Evolutionary conservation across 148 eudicot genomes (phyloP).

Genomic region (Fagopyrum homotropicum): DNA sequence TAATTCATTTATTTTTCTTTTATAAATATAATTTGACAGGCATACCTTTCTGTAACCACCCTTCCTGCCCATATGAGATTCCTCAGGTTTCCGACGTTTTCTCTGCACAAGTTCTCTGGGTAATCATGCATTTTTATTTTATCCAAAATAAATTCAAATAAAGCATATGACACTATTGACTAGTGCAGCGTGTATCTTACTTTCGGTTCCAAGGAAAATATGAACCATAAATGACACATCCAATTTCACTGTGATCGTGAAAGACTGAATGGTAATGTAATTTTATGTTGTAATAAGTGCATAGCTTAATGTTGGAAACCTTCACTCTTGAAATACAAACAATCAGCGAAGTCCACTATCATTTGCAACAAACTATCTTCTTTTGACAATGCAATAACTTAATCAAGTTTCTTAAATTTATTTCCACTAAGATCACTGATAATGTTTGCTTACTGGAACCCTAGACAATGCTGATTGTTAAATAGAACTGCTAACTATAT

Average conservation of each 20-base stretch:
- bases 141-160: not conserved
- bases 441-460: not conserved
- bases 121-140: not conserved
- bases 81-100: conserved; percentile 9
- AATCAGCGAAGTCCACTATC: not conserved
- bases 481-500: not conserved
- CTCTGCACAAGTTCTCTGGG: not conserved
- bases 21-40: not conserved
- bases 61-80: conserved; percentile 10
- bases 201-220: not conserved
- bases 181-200: not conserved
- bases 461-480: not conserved
- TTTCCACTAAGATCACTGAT: not conserved
- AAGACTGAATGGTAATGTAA: not conserved
- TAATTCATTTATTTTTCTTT: not conserved
- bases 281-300: not conserved
- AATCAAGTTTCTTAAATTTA: not conserved
- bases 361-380: not conserved
- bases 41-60: conserved; percentile 10
- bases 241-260: not conserved
- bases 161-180: not conserved
- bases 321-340: not conserved
- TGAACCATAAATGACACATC: not conserved
- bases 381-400: conserved; percentile 1
- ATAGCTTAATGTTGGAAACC: not conserved